Conservation (phyloP, 2,329 filamentous ascomycete species). For the Aureobasidium namibiae region DNA sequence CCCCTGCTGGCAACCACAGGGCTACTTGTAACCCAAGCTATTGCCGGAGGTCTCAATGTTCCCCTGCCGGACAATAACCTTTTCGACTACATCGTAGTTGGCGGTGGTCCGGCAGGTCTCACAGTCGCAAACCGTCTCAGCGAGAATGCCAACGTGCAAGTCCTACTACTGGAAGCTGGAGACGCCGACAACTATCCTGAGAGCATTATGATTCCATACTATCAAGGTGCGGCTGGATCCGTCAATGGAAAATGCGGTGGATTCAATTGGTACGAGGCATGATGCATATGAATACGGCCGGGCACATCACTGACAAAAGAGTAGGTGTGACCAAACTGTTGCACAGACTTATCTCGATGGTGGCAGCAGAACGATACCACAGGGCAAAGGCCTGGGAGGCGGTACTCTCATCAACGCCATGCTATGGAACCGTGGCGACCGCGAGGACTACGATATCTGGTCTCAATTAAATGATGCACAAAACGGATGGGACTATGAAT, state of each 20-base stretch:
- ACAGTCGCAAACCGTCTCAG: constrained; percentile 24
- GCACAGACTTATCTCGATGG: constrained; percentile 22
- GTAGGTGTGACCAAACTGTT: constrained; percentile 17
- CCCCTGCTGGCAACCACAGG: not conserved
- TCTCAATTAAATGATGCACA: constrained; percentile 44
- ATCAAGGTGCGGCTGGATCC: constrained; percentile 15
- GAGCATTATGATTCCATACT: constrained; percentile 15
- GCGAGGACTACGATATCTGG: constrained; percentile 49
- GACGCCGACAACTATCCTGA: constrained; percentile 19
- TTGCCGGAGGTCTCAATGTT: constrained; percentile 15
- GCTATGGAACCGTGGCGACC: constrained; percentile 33
- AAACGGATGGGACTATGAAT: constrained; percentile 49
- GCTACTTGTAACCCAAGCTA: constrained; percentile 1
- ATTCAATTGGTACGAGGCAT: constrained; percentile 14
- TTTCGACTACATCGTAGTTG: constrained; percentile 24
- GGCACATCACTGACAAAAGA: not conserved
- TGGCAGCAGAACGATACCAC: constrained; percentile 18
- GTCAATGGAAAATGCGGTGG: constrained; percentile 14
- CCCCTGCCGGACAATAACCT: constrained; percentile 12
- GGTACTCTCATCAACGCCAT: constrained; percentile 28
- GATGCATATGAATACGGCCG: not conserved
- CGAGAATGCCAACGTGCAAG: constrained; percentile 22
- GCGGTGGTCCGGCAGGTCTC: constrained; percentile 23
- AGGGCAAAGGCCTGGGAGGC: constrained; percentile 26
- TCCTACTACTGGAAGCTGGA: constrained; percentile 26